Base-by-base conservation (phyloP, 2,329 filamentous ascomycete species). In the Penicillium hesseltinei region DNA sequence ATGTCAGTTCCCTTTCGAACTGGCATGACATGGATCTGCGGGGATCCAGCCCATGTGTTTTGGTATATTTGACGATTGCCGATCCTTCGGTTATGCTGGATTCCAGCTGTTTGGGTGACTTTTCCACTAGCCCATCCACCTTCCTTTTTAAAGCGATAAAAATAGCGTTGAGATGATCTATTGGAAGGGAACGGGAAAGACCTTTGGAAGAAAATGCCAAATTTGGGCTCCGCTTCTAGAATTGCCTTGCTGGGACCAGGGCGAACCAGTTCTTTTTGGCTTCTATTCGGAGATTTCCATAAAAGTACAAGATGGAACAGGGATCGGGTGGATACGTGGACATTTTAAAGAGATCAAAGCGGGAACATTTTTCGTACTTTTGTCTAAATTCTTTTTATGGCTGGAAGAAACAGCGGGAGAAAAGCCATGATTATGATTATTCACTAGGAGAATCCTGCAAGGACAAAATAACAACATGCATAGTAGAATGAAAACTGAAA, bases 51-150 rank as follows among this genome's bases (percentile, higher is more conserved):
- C 57, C 55, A 54, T 56, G 45, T 54, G 52, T 50, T 68, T 69
- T 69, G 54, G 65, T 25, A 33, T 25, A 25, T 25, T 66, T 66
- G 59, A 64, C 57, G 62, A 64, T 61, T 65, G 66, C 66, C 61
- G 68, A 69, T 69, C 67, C 44, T 62, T 66, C 58, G 59, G 59
- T 50, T 64, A 51, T 61, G 31, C 49, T 51, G 40, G 48, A 42
- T 59, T 58, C 48, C 57, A 66, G 66, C 56, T 53, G 47, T 57
- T 57, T 60, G 54, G 51, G 48, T 25, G 40, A 4, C 46, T 51
- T 46, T 36, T 33, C 33, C 59, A 36, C 61, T 63, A 56, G 58
- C 56, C 57, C 54, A 27, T 36, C 47, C 39, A 58, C 61, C 59
- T 62, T 59, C 57, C 54, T 35, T 27, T 61, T 61, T 61, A 50